A percentile compares a stretch with the other conserved stretches of the same genome.
phyloP scores from a whole-genome alignment of 2,329 filamentous ascomycete species.

The Neocucurbitaria cava region DNA sequence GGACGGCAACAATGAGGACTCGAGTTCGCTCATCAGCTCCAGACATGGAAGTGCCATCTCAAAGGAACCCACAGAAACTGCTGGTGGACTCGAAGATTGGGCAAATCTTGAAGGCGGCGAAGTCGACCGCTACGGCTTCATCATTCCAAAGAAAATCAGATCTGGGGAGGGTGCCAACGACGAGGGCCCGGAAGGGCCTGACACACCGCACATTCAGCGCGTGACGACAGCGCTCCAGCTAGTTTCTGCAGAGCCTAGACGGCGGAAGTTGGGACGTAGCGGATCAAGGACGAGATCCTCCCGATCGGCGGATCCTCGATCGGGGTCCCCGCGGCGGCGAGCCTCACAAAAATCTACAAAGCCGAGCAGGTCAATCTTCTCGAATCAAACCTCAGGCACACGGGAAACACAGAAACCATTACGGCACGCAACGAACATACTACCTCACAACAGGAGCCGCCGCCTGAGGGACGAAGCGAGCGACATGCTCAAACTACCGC shows the following conservation, averaged over 20 bases:
- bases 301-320: conserved; percentile 45
- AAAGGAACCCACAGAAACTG: conserved; percentile 63
- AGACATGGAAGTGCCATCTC: conserved; percentile 45
- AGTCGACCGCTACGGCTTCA: conserved; percentile 72
- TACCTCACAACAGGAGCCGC: conserved; percentile 62
- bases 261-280: conserved; percentile 59
- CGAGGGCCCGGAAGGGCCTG: conserved; percentile 36
- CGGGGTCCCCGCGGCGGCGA: conserved; percentile 49
- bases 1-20: conserved; percentile 36
- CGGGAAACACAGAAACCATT: conserved; percentile 50
- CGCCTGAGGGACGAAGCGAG: conserved; percentile 65
- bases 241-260: conserved; percentile 62
- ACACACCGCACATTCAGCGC: conserved; percentile 57
- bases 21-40: conserved; percentile 38
- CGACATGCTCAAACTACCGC: conserved; percentile 70
- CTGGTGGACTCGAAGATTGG: conserved; percentile 71
- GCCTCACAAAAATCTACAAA: conserved; percentile 53
- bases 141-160: conserved; percentile 53
- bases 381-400: conserved; percentile 51
- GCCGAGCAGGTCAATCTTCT: conserved; percentile 50
- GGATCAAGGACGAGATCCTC: conserved; percentile 56
- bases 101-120: conserved; percentile 64
- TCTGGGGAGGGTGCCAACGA: conserved; percentile 41
- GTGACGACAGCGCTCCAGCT: conserved; percentile 66
- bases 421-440: conserved; percentile 60